These are phyloP conservation scores for Chrysoporthe deuterocubensis DNA, from an alignment of 2,329 filamentous ascomycete species.

Conservation along the genomic window DNA sequence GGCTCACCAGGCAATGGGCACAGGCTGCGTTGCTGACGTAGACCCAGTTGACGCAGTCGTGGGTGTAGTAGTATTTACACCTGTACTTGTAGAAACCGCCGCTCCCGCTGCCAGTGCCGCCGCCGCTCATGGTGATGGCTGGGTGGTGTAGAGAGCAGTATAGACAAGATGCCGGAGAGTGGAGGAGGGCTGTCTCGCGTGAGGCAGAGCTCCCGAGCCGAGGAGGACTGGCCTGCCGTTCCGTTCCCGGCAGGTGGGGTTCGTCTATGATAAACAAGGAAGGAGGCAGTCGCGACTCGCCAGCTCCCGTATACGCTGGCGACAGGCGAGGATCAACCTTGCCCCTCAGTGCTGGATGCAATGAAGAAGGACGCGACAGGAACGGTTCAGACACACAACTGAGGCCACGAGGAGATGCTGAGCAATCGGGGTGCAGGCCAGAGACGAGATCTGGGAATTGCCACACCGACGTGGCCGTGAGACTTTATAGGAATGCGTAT, in stretches of 20 bases:
- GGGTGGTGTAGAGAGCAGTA: neutral
- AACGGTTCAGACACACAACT: neutral
- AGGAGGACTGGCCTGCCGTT: neutral
- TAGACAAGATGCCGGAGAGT: neutral
- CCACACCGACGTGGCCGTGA: neutral
- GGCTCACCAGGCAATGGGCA: slow-evolving; percentile 49
- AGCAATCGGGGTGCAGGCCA: neutral
- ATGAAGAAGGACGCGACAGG: neutral
- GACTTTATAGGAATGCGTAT: slow-evolving; percentile 19
- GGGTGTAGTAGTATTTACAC: slow-evolving; percentile 55
- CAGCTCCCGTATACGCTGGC: neutral
- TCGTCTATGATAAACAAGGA: neutral
- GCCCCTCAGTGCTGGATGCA: neutral
- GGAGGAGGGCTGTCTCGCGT: neutral
- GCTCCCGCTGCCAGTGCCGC: slow-evolving; percentile 45
- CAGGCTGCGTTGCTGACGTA: slow-evolving; percentile 53
- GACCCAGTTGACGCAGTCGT: slow-evolving; percentile 55
- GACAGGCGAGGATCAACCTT: neutral
- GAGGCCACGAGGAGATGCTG: neutral
- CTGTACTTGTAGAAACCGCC: slow-evolving; percentile 54
- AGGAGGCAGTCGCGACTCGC: neutral
- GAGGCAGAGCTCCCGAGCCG: neutral
- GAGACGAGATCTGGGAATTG: neutral
- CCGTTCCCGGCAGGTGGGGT: neutral
- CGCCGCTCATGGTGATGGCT: slow-evolving; percentile 37